phyloP scores from a whole-genome alignment of 2,329 filamentous ascomycete genomes.

The Aspergillus arachidicola region DNA sequence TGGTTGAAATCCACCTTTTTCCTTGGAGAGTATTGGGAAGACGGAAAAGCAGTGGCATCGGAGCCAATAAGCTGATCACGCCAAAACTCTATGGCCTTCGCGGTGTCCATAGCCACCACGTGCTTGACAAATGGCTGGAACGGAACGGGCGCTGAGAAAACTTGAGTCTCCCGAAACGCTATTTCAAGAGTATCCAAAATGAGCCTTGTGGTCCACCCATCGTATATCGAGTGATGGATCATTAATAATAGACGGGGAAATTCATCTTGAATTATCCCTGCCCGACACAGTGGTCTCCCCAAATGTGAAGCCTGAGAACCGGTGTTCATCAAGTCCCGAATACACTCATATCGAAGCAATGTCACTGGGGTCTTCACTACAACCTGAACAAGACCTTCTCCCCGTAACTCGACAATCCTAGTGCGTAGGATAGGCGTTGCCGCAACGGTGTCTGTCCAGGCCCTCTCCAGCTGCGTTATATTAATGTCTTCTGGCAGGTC shows the following conservation, averaged over 20 bases:
- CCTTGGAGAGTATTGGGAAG: not conserved
- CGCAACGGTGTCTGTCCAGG: not conserved
- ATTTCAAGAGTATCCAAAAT: not conserved
- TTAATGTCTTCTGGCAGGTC: not conserved
- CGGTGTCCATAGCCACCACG: not conserved
- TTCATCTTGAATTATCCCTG: not conserved
- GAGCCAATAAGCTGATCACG: not conserved
- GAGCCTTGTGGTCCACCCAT: conserved; percentile 7
- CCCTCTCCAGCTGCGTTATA: not conserved
- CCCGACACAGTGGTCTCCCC: not conserved
- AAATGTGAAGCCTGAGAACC: not conserved
- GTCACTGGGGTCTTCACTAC: not conserved
- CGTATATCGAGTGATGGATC: conserved; percentile 4
- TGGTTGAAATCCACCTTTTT: not conserved
- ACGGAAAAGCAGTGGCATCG: not conserved
- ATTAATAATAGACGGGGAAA: not conserved
- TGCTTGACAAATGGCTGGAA: not conserved
- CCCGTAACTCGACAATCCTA: conserved; percentile 5
- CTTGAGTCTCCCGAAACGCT: not conserved
- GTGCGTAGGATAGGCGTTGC: conserved; percentile 11
- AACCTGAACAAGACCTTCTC: not conserved
- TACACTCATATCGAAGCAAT: not conserved
- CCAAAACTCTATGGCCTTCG: not conserved
- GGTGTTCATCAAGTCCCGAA: not conserved
- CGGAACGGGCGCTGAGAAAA: not conserved